Base-by-base conservation (phyloP, 108 stramenopile genomes). In the Mayamaea pseudoterrestris region DNA sequence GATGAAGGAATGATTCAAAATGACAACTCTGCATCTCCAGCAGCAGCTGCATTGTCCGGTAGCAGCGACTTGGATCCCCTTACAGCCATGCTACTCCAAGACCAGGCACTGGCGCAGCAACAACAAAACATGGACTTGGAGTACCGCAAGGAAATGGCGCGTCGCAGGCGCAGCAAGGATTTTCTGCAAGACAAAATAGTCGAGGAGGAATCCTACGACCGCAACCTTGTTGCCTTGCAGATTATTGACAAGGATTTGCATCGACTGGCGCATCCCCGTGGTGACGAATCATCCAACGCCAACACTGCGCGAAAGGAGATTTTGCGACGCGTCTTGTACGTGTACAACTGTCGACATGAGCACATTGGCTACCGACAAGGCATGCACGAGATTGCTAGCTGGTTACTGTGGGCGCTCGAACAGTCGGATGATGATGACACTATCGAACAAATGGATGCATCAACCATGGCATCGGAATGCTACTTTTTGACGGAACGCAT, bases 201-300 rank as follows among this genome's bases (percentile, higher is more conserved):
- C 5, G 34, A 39, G 13, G 12, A 11, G 13, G 50, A 51, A 36
- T 20, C 22, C 3, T 22, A 40, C 17, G 50, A 51, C 23, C 27
- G 37, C 35, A n/a, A 14, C 2, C 35, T 36, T 12, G 50, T 51
- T 16, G 23, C 50, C 37, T 51, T 34, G 50, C 50, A 51, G 37
- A 74, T 90, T 25, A 85, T 90, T 49, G 73, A 84, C 37, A 90
- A 90, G 60, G 88, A 90, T 63, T 61, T 90, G 53, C 65, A 80
- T 53, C 74, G 88, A 30, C 60, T 90, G 22, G 80, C 80, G 0
- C 57, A 63, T 37, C 70, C 70, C 26, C n/a, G n/a, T n/a, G n/a
- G n/a, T n/a, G n/a, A n/a, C n/a, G 12, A 29, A 13, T n/a, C 3
- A n/a, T 34, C 20, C 27, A 2, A 23, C 3, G n/a, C n/a, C 25